These are phyloP conservation scores for Antitrichia curtipendula DNA, from an alignment of 225 moss, liverwort and hornwort genomes.

Conservation along the genomic window DNA sequence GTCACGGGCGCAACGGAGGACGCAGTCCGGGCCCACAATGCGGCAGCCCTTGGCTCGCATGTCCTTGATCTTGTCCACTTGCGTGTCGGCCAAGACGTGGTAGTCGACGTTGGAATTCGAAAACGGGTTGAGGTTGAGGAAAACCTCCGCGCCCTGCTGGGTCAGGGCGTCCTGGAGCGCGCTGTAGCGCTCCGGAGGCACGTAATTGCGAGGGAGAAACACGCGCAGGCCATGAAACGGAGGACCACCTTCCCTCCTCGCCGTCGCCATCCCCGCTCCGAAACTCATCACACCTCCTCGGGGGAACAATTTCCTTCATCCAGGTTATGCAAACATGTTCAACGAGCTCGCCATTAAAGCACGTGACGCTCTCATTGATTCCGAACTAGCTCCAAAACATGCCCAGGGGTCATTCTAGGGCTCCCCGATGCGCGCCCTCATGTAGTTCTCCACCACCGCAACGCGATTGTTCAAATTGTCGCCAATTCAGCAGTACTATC, in stretches of 20 bases:
- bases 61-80: conserved; percentile 31
- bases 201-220: conserved; percentile 43
- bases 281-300: background rate
- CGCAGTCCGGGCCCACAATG: conserved; percentile 39
- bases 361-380: background rate
- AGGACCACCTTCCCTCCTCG: conserved; percentile 7
- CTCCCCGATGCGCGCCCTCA: background rate
- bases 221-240: conserved; percentile 31
- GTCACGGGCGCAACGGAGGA: conserved; percentile 33
- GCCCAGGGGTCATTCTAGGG: background rate
- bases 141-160: conserved; percentile 31
- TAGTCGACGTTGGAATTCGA: conserved; percentile 27
- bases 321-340: background rate
- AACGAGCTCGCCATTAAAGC: background rate
- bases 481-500: background rate
- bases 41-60: conserved; percentile 36
- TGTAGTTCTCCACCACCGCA: background rate
- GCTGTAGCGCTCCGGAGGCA: conserved; percentile 30
- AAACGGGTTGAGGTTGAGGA: conserved; percentile 19
- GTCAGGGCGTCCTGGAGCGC: conserved; percentile 29
- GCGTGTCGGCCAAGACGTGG: conserved; percentile 24
- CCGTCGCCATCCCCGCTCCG: conserved; percentile 3
- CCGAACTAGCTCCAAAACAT: background rate
- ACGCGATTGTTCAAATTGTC: background rate
- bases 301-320: background rate